A percentile compares a stretch with the other conserved stretches of the same genome.
Conservation (phyloP, 2,329 filamentous ascomycete genomes). For the Polytolypa hystricis region DNA sequence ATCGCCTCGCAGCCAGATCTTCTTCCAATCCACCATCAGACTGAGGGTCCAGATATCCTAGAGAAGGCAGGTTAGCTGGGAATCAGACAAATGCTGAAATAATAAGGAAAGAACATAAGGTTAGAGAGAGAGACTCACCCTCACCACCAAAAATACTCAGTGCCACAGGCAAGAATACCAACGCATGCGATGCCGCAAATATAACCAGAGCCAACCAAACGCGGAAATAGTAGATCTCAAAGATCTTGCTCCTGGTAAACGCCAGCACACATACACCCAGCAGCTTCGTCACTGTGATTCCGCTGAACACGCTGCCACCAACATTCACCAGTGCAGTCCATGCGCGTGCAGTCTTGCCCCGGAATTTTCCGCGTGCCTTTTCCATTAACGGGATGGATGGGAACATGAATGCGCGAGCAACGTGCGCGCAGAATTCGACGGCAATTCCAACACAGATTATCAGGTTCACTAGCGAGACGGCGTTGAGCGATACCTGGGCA, state of each 20-base stretch:
- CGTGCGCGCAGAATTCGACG: slow-evolving; percentile 95
- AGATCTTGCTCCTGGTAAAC: slow-evolving; percentile 95
- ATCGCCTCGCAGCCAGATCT: slow-evolving; percentile 69
- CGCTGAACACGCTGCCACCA: slow-evolving; percentile 85
- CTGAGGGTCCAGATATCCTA: slow-evolving; percentile 75
- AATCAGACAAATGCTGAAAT: background rate
- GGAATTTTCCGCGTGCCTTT: slow-evolving; percentile 63
- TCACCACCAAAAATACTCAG: slow-evolving; percentile 76
- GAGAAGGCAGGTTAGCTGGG: slow-evolving; percentile 10
- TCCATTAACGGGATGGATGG: slow-evolving; percentile 75
- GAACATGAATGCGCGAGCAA: slow-evolving; percentile 92
- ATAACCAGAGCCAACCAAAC: slow-evolving; percentile 88
- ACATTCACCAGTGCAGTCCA: slow-evolving; percentile 95
- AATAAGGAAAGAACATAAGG: background rate
- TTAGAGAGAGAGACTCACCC: slow-evolving; percentile 36
- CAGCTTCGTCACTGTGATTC: slow-evolving; percentile 92
- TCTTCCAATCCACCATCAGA: slow-evolving; percentile 81
- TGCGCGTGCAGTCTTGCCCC: slow-evolving; percentile 70
- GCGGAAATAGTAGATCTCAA: slow-evolving; percentile 98
- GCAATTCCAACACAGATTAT: slow-evolving; percentile 95
- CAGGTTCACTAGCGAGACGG: slow-evolving; percentile 87
- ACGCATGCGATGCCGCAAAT: slow-evolving; percentile 76
- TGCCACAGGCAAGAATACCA: slow-evolving; percentile 84
- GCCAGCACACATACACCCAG: slow-evolving; percentile 84
- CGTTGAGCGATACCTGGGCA: slow-evolving; percentile 80